Base-by-base conservation (phyloP, 495 filamentous ascomycete genomes). In the Geoglossum glabrum region DNA sequence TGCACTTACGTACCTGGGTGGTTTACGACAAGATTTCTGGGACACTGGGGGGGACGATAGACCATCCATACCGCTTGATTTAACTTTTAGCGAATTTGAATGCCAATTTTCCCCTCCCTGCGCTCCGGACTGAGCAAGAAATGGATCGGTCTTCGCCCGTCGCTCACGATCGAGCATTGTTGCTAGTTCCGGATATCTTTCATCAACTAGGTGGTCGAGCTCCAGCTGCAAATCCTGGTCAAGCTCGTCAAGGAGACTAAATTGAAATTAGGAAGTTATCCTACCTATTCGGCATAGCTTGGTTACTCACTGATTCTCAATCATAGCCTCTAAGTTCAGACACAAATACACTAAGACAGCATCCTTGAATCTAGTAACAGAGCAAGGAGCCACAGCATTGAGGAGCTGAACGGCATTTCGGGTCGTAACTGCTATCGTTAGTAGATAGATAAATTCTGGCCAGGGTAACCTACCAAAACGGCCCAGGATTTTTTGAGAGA, bases 271-370 rank as follows among this genome's bases (percentile, higher is more conserved):
- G 11, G 38, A 57, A 61, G 21, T n/a, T 30, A 27, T 49, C 50
- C 13, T n/a, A 10, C 10, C 46, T 58, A 25, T 36, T 36, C 23
- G 17, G 54, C 34, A 40, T 21, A 54, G 34, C 1, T 43, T 54
- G 4, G 50, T 23, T 11, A 69, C 70, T 64, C 74, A 82, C 74
- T 85, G 83, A 61, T 94, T 93, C 64, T 93, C 83, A 40, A 98
- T 79, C 75, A 96, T 83, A 3, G 79, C 80, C 64, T 96, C 90
- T 38, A 96, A 72, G 63, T 93, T 90, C 36, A 95, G 69, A 61
- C 88, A 96, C 30, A 95, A 79, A 67, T 96, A 97, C 69, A 95
- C 86, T 59, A 97, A 67, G 1, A 83, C 84, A 36, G 83, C 84
- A 64, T 95, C 78, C 67, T 94, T 95, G 67, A 98, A 95, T 57